phyloP scores from a whole-genome alignment of 2,329 filamentous ascomycete genomes.

The Bipolaris bicolor region DNA sequence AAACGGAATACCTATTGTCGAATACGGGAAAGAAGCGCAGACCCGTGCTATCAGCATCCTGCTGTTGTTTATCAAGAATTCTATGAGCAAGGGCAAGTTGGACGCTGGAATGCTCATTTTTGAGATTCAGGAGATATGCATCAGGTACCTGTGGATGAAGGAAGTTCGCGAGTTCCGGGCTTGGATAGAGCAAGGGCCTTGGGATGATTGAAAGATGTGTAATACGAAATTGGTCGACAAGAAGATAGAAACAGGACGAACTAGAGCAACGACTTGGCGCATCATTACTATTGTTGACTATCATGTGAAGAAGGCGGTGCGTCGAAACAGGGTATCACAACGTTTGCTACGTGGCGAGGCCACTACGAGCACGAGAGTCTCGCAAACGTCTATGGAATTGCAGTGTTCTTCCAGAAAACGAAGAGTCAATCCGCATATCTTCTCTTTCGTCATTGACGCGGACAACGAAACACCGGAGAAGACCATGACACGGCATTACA shows the following conservation, averaged over 20 bases:
- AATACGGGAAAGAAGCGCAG: slow-evolving; percentile 45
- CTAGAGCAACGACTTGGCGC: background rate
- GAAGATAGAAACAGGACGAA: background rate
- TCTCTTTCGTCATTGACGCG: background rate
- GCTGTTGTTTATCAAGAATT: slow-evolving; percentile 48
- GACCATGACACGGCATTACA: background rate
- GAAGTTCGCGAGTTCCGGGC: slow-evolving; percentile 50
- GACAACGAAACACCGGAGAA: slow-evolving; percentile 5
- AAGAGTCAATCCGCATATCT: background rate
- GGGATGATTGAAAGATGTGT: slow-evolving; percentile 18
- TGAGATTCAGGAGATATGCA: slow-evolving; percentile 51
- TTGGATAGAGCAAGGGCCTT: slow-evolving; percentile 30
- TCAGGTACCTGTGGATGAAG: slow-evolving; percentile 49
- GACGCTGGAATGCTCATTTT: slow-evolving; percentile 42
- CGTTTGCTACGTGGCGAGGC: slow-evolving; percentile 5
- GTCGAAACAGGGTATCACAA: background rate
- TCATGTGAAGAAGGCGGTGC: background rate
- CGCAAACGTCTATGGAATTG: background rate
- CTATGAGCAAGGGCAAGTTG: slow-evolving; percentile 44
- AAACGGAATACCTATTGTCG: slow-evolving; percentile 15
- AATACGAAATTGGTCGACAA: background rate
- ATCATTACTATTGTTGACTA: background rate
- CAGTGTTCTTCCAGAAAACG: background rate
- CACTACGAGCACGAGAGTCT: background rate
- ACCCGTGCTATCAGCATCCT: slow-evolving; percentile 46